These are phyloP conservation scores for Boletus mariae DNA, from an alignment of 1,284 basidiomycete species.

Conservation along the genomic window DNA sequence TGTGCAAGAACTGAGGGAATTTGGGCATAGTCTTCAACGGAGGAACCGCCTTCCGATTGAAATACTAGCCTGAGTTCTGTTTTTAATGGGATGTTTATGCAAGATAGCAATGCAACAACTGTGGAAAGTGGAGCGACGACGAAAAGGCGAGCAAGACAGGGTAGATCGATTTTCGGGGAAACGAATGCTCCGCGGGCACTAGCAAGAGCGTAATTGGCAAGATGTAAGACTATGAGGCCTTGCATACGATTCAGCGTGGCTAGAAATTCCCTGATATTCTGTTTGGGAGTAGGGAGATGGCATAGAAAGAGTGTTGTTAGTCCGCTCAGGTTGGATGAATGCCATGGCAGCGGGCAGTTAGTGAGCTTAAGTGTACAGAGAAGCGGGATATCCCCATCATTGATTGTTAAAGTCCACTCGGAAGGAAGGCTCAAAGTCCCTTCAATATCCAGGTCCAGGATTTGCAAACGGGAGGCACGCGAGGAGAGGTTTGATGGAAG, in stretches of 20 bases:
- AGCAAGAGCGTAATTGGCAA: neutral
- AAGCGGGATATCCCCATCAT: neutral
- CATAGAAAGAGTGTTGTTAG: no score
- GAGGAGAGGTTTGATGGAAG: constrained; percentile 3
- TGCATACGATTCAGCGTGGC: neutral
- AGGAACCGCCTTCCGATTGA: no score
- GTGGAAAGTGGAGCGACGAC: no score
- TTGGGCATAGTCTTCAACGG: no score
- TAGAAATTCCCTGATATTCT: neutral
- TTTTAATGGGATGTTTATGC: no score
- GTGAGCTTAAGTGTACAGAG: neutral
- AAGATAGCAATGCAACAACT: no score
- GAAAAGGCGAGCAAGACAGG: no score
- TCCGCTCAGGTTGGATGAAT: no score
- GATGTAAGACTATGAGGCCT: neutral
- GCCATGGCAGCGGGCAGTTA: neutral
- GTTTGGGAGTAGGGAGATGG: no score
- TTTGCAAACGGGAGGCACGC: neutral
- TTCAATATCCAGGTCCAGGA: constrained; percentile 2
- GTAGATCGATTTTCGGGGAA: no score
- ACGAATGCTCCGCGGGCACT: neutral
- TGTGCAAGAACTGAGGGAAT: no score
- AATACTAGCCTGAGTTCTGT: no score
- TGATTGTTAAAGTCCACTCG: neutral
- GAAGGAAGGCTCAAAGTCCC: neutral